Evolutionary conservation across 495 filamentous ascomycete genomes (phyloP).

Genomic region (Trichoderma reesei): DNA sequence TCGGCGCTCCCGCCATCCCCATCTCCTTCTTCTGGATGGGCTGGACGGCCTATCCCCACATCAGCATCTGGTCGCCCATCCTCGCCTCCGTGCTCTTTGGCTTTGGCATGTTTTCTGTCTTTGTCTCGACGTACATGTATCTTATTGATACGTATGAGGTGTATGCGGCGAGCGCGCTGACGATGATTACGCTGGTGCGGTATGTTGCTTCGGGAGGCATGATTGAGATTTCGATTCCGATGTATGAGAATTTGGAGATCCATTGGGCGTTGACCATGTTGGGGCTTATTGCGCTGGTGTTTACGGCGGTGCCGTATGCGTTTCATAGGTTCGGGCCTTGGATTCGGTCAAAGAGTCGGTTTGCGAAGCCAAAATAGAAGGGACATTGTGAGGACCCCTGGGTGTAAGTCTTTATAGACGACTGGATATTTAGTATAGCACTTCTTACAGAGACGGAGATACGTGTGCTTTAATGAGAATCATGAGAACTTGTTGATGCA

Average conservation of each 20-base stretch:
- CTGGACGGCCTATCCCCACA: constrained; percentile 40
- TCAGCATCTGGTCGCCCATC: constrained; percentile 32
- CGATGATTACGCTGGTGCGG: constrained; percentile 40
- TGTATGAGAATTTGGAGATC: constrained; percentile 28
- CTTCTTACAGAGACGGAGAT: no score
- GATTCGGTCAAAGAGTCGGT: constrained; percentile 3
- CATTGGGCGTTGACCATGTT: constrained; percentile 29
- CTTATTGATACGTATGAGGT: constrained; percentile 46
- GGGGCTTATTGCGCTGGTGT: constrained; percentile 17
- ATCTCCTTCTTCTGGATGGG: constrained; percentile 54
- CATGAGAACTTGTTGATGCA: no score
- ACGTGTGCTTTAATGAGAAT: no score
- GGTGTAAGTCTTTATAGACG: no score
- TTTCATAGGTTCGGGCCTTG: neutral
- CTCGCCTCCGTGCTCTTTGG: constrained; percentile 26
- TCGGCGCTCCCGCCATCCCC: constrained; percentile 47
- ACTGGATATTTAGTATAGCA: neutral
- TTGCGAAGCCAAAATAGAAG: neutral
- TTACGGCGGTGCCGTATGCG: neutral
- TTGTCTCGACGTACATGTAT: constrained; percentile 44
- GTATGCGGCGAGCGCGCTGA: constrained; percentile 34
- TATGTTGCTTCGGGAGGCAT: constrained; percentile 44
- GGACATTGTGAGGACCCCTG: neutral
- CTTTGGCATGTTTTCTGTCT: constrained; percentile 24
- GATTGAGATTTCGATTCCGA: constrained; percentile 27